Percentiles rank a stretch among this genome's conserved stretches.
Conservation (phyloP, 345 rosid species). For the Aegle marmelos region DNA sequence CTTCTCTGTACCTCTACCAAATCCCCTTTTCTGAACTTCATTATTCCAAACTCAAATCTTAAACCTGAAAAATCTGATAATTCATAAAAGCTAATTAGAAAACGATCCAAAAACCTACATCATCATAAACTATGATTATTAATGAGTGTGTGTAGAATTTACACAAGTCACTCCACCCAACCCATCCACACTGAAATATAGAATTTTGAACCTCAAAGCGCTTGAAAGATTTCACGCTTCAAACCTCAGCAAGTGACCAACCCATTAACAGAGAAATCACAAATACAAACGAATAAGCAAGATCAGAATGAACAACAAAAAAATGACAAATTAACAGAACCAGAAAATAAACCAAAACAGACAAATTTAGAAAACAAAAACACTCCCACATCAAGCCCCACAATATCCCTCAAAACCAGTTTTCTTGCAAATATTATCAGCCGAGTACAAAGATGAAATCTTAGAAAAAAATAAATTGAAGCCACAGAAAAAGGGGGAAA, state of each 20-base stretch:
- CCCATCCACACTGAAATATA: background rate
- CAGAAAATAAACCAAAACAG: conserved; percentile 5
- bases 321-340: background rate
- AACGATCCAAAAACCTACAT: background rate
- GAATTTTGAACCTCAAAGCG: background rate
- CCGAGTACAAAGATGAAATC: conserved; percentile 1
- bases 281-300: background rate
- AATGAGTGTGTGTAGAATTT: background rate
- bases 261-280: conserved; percentile 7
- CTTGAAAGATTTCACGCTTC: background rate
- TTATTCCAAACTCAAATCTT: conserved; percentile 5
- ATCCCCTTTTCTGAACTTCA: conserved; percentile 30
- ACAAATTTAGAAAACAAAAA: background rate
- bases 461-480: background rate
- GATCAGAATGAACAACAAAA: background rate
- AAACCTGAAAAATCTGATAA: conserved; percentile 17
- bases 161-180: background rate
- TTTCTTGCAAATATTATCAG: background rate
- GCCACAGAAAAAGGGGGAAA: no score
- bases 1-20: conserved; percentile 35
- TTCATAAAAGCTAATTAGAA: background rate
- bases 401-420: conserved; percentile 8
- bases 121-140: background rate
- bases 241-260: conserved; percentile 8
- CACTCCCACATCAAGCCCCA: conserved; percentile 8